Evolutionary conservation across 2,329 filamentous ascomycete species (phyloP), one percentile per base, ranked within the genome.

Genomic region (Didymella pinodella): DNA sequence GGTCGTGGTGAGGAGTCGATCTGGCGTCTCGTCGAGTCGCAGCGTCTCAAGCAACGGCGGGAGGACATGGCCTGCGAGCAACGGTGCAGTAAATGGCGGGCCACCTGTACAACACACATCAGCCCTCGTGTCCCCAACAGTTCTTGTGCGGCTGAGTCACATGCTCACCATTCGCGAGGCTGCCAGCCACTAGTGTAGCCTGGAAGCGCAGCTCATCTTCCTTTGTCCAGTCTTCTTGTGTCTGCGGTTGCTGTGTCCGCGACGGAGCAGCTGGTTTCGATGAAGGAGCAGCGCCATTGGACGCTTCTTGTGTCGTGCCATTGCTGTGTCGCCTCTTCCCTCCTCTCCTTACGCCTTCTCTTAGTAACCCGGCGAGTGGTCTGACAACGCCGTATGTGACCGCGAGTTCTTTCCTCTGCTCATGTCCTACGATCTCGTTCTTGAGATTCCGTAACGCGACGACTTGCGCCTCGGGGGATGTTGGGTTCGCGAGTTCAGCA

Each of bases 401-500:
- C 82, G 89, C 93, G 56, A 86, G 79, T 77, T 94, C 90, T 78
- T 99, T 99, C 75, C 89, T 89, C 76, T 94, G 88, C 32, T 90
- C 85, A 77, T 98, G 92, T 25, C 95, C 95, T 60, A 97, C 88
- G 47, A 96, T 85, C 63, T 95, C 90, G 77, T 97, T 95, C 81
- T 97, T 98, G 29, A 99, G 81, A 41, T 83, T 82, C 65, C 88
- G 87, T 44, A 97, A 83, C 48, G 88, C 85, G 26, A 82, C 80
- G 40, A 81, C 71, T 61, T 81, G 80, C n/a, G 76, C 73, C 48
- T 76, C 70, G 34, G 71, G 68, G 11, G 70, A 69, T 32, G 67
- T 73, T n/a, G 77, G 75, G 43, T 72, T 75, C 34, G 71, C 70
- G 26, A 79, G 75, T 69, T 79, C 77, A 32, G 65, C 61, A 61